Conservation (phyloP, 345 rosid species). For the Dipteronia sinensis region DNA sequence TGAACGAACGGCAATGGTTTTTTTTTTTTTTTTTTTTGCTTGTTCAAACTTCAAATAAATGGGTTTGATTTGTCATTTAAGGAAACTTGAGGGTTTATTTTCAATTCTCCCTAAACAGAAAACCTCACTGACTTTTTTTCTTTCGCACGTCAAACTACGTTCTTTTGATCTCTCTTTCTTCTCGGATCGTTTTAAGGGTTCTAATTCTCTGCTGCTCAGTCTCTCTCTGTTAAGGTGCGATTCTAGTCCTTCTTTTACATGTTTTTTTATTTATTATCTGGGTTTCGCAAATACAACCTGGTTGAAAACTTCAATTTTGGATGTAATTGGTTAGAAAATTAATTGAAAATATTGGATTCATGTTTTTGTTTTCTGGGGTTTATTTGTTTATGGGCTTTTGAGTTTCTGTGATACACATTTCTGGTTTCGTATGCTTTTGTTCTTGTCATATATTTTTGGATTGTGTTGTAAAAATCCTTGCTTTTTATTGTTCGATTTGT, state of each 20-base stretch:
- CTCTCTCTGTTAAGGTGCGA: background rate
- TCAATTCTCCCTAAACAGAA: too few relatives aligned
- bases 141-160: background rate
- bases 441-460: background rate
- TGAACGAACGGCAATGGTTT: too few relatives aligned
- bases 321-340: background rate
- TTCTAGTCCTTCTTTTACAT: background rate
- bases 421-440: background rate
- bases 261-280: background rate
- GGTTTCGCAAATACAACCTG: background rate
- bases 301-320: background rate
- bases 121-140: background rate
- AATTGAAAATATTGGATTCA: background rate
- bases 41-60: too few relatives aligned
- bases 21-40: too few relatives aligned
- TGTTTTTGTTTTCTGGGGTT: background rate
- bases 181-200: background rate
- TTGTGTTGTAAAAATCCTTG: background rate
- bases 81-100: too few relatives aligned
- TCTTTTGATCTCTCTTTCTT: background rate
- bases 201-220: background rate
- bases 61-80: too few relatives aligned
- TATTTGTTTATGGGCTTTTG: background rate
- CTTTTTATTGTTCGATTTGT: background rate
- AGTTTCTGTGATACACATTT: background rate